Base-by-base conservation (phyloP, 2,329 filamentous ascomycete genomes). In the Colletotrichum simmondsii region DNA sequence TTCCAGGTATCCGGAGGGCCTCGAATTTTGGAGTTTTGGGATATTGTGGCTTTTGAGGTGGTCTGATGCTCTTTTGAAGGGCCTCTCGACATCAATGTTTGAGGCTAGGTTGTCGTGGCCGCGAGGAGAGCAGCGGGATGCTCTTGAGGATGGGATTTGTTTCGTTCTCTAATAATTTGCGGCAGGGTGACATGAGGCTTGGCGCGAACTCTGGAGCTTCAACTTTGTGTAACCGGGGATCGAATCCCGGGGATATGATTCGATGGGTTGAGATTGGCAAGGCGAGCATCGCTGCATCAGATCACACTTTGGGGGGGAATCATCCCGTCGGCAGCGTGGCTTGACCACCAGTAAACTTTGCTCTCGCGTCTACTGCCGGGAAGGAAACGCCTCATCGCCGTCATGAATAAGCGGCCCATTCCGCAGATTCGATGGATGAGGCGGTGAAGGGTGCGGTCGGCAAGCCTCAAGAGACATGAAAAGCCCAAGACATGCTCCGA, bases 1-100 rank as follows among this genome's bases (percentile, higher is more conserved):
- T 68, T 68, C 69, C 65, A 72, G 65, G 65, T 63, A 68, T 37
- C 56, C 65, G 69, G 69, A 63, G 37, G 19, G 11, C 11, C 12
- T 53, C 10, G 2, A 14, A 11, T n/a, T 24, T 35, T 24, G 42
- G 42, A 22, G 2, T 16, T n/a, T 7, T 7, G 26, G 30, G 24
- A 28, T 30, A 7, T 10, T 24, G 42, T 2, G 12, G 42, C 42
- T 22, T 49, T 22, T 22, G 42, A 42, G 42, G 19, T 49, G 42
- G 19, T 7, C 42, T 22, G 42, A 22, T 49, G 42, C 42, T 49
- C 19, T 22, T 22, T 22, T 16, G 24, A 16, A 19, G 26, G 10
- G 22, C 59, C 24, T 62, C 4, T 62, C n/a, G 42, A 24, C 19
- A 19, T 32, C 11, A 46, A 46, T 62, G 7, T 11, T 24, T 19